Base-by-base conservation (phyloP, 495 filamentous ascomycete species). In the Hapsidospora chrysogenum region DNA sequence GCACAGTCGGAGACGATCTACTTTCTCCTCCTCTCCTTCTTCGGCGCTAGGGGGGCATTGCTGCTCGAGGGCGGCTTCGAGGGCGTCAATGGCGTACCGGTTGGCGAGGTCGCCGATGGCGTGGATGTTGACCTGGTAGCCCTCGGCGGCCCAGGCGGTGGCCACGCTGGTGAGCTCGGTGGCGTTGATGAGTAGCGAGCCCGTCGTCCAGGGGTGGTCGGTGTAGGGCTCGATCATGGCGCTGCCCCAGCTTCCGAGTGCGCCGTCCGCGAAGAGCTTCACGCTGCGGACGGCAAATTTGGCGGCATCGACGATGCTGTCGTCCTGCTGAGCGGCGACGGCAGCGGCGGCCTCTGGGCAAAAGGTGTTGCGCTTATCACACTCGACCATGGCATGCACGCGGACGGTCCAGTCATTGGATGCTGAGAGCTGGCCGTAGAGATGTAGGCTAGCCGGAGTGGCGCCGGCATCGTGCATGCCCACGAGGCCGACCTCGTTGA, bases 71-170 rank as follows among this genome's bases (percentile, higher is more conserved):
- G 61, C 61, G 4, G 53, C 34, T 11, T 57, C 51, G 9, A 76
- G 58, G 4, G 72, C 69, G 36, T 69, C 60, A 25, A 77, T 50
- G 21, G 68, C 71, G 13, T 64, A 52, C 4, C 69, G 63, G 48
- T 72, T 73, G 22, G 74, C 74, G 3, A 63, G 53, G 47, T 79
- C 74, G 19, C 74, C 74, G 33, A 79, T 78, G 19, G 72, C 70
- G 51, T 76, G 71, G 38, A 74, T 74, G 41, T 71, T 70, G 31
- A 74, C 64, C 38, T 74, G 70, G 39, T 56, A 73, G 3, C 60
- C 64, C 2, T 54, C 57, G 2, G 31, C 48, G 7, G 65, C 54
- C 70, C 70, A 71, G 10, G 55, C 54, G 2, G 49, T 46, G 13
- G 65, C 53, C n/a, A 70, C 51, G 3, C 51, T 46, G 3, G 56